Conservation (phyloP, 345 rosid genomes). For the Anastatica hierochuntica region DNA sequence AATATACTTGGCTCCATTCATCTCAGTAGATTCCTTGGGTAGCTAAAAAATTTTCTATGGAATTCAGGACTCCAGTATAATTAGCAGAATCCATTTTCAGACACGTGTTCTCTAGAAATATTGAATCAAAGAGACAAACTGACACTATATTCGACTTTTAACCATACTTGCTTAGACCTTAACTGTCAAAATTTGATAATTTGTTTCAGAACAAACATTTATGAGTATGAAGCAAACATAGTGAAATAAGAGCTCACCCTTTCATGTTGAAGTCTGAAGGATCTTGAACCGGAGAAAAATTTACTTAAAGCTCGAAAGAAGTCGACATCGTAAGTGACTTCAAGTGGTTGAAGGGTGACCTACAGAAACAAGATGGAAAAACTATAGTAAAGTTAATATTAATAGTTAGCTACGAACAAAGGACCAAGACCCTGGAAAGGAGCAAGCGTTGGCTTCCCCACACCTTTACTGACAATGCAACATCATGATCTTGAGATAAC, state of each 20-base stretch:
- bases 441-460: neutral
- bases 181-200: neutral
- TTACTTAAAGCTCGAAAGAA: constrained; percentile 35
- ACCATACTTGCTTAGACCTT: constrained; percentile 1
- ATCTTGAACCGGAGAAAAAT: constrained; percentile 39
- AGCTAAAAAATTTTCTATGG: neutral
- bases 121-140: neutral
- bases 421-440: constrained; percentile 5
- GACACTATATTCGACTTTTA: neutral
- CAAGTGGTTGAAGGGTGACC: constrained; percentile 60
- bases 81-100: constrained; percentile 1
- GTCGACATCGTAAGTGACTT: constrained; percentile 42
- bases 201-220: neutral
- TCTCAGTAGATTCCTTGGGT: neutral
- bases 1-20: too few relatives aligned
- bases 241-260: constrained; percentile 48
- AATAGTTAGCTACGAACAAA: constrained; percentile 12
- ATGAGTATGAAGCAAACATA: neutral
- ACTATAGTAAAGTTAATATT: constrained; percentile 9
- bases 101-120: neutral
- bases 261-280: constrained; percentile 55
- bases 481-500: constrained; percentile 38
- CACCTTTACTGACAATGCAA: constrained; percentile 23
- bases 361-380: constrained; percentile 21
- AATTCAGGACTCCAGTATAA: neutral